Evolutionary conservation across 2,329 filamentous ascomycete species (phyloP), one percentile per base, ranked within the genome.

Genomic region (Xylariaceae sp.): DNA sequence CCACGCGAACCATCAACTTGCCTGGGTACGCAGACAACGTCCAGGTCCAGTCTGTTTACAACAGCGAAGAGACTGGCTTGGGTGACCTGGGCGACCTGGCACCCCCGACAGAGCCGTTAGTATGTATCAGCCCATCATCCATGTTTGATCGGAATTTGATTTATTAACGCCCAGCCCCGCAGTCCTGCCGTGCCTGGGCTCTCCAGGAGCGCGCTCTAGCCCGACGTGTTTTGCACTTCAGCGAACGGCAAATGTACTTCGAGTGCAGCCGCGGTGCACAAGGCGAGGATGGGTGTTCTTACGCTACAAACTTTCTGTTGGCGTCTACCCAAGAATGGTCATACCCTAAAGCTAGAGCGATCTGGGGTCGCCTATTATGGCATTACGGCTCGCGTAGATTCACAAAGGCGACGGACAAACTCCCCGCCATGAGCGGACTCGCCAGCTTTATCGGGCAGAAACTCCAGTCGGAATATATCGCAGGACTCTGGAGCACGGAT

Each of bases 141-240:
- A n/a, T n/a, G n/a, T n/a, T n/a, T n/a, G n/a, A n/a, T n/a, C n/a
- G n/a, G n/a, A n/a, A n/a, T n/a, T n/a, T n/a, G n/a, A n/a, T n/a
- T n/a, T n/a, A n/a, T n/a, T n/a, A n/a, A n/a, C n/a, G n/a, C n/a
- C n/a, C n/a, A n/a, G n/a, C n/a, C n/a, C n/a, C n/a, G n/a, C n/a
- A n/a, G n/a, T n/a, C n/a, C n/a, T n/a, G n/a, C n/a, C n/a, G n/a
- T n/a, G n/a, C n/a, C n/a, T 67, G 64, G 65, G 63, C 65, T 1
- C 32, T 65, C 3, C 64, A 67, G 42, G 65, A 67, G 34, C 51
- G 57, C 7, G 56, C 55, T 1, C 46, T 68, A 2, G 55, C 63
- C 0, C 51, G 57, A 7, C 50, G 65, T 5, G 60, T 57, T 0
- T 57, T 68, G 8, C 61, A 57, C 33, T 69, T 64, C 42, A 59